Evolutionary conservation across 2,329 filamentous ascomycete species (phyloP).

Genomic region (Penicillium sclerotiorum): DNA sequence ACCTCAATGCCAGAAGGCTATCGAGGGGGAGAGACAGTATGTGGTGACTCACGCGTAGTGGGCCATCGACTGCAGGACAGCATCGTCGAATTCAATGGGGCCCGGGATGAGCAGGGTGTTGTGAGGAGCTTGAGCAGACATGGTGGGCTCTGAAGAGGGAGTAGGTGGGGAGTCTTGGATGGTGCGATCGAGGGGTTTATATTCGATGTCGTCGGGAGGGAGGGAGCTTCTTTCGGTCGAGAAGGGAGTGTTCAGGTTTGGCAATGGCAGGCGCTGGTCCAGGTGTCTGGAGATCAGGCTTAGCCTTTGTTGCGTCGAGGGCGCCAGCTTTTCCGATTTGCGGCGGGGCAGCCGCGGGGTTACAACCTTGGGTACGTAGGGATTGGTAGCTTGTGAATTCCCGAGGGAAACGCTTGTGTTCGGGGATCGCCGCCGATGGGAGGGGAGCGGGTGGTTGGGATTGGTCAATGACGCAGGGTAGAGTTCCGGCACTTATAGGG

Average conservation of each 20-base stretch:
- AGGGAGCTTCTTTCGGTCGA: constrained; percentile 60
- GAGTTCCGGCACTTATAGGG: background rate
- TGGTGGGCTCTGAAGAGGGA: constrained; percentile 43
- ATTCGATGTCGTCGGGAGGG: constrained; percentile 57
- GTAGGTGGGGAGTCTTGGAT: constrained; percentile 25
- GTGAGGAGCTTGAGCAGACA: constrained; percentile 63
- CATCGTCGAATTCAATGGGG: constrained; percentile 98
- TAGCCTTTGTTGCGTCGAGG: constrained; percentile 54
- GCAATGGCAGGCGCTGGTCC: constrained; percentile 55
- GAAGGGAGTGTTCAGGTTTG: constrained; percentile 65
- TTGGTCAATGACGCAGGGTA: constrained; percentile 12
- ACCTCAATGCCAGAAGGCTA: constrained; percentile 5
- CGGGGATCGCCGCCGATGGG: constrained; percentile 31
- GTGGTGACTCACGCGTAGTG: constrained; percentile 64
- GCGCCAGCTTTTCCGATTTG: constrained; percentile 49
- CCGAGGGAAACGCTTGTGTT: constrained; percentile 26
- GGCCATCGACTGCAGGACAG: constrained; percentile 89
- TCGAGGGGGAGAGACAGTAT: background rate
- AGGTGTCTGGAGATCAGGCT: constrained; percentile 65
- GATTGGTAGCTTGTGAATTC: constrained; percentile 21
- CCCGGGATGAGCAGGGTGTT: constrained; percentile 90
- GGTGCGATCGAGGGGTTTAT: constrained; percentile 45
- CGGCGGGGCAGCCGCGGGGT: constrained; percentile 37
- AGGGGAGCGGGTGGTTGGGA: constrained; percentile 5
- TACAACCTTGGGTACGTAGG: constrained; percentile 6